phyloP scores from a whole-genome alignment of 192 early-diverging fungal genomes.

The Entophlyctis luteolus region DNA sequence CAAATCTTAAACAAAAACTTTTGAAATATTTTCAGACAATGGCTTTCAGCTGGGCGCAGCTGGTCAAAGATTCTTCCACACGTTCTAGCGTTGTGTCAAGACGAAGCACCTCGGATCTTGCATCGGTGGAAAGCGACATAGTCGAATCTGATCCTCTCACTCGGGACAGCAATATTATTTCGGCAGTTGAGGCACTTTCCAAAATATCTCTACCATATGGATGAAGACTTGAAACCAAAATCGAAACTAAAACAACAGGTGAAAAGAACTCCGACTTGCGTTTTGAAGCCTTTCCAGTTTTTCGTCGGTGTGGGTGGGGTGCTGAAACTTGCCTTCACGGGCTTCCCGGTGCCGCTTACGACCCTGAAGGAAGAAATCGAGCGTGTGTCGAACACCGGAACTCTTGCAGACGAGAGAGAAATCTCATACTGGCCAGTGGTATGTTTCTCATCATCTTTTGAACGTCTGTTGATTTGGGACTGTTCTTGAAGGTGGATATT shows the following conservation, averaged over 20 bases:
- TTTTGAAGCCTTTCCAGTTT: background rate
- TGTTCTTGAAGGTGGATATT: background rate
- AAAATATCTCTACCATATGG: background rate
- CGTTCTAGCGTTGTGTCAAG: background rate
- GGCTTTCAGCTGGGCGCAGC: background rate
- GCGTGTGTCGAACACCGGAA: background rate
- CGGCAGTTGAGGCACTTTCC: background rate
- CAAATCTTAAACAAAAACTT: background rate
- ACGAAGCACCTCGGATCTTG: background rate
- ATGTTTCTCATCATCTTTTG: background rate
- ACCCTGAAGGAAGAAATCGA: background rate
- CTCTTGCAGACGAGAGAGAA: background rate
- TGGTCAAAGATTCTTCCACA: background rate
- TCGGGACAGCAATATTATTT: background rate
- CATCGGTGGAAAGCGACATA: background rate
- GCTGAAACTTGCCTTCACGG: constrained; percentile 1
- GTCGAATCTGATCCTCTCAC: background rate
- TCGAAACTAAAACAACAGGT: background rate
- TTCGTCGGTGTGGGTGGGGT: constrained; percentile 1
- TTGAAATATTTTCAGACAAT: background rate
- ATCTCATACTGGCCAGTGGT: constrained; percentile 15
- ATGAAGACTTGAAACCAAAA: background rate
- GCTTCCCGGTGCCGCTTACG: constrained; percentile 3
- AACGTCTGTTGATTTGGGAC: background rate
- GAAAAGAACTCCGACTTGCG: constrained; percentile 1